phyloP scores from a whole-genome alignment of 2,329 filamentous ascomycete genomes.

The Parastagonospora nodorum region DNA sequence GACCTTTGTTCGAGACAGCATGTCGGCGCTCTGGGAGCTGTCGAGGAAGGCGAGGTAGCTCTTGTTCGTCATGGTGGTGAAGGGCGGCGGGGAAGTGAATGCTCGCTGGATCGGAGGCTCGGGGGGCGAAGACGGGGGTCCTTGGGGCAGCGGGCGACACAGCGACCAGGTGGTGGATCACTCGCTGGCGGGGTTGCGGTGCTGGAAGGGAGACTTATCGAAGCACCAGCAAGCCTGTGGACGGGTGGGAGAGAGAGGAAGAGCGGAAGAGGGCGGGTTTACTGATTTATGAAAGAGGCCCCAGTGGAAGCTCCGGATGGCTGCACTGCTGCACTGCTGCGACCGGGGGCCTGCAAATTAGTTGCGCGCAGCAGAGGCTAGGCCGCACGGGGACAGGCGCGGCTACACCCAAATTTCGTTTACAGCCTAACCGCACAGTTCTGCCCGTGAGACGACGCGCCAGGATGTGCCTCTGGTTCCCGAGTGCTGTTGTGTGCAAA shows the following conservation, averaged over 20 bases:
- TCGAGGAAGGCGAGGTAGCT: constrained; percentile 44
- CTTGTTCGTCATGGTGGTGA: constrained; percentile 37
- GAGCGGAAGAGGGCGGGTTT: constrained; percentile 23
- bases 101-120: constrained; percentile 3
- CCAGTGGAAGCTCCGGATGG: constrained; percentile 38
- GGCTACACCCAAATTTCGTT: constrained; percentile 21
- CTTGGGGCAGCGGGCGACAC: constrained; percentile 20
- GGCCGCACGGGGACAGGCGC: constrained; percentile 10
- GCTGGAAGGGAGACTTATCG: constrained; percentile 2
- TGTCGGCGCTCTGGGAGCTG: constrained; percentile 32
- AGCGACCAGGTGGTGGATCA: constrained; percentile 28
- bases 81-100: not conserved
- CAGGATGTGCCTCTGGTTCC: not conserved
- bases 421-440: constrained; percentile 15
- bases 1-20: constrained; percentile 50
- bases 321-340: constrained; percentile 30
- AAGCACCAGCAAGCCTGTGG: constrained; percentile 12
- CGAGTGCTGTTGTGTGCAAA: not conserved
- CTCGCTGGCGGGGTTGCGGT: constrained; percentile 8
- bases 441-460: constrained; percentile 3
- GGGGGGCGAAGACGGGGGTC: constrained; percentile 6
- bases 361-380: constrained; percentile 21
- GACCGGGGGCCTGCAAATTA: constrained; percentile 30
- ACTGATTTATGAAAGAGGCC: constrained; percentile 40
- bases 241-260: constrained; percentile 5